Base-by-base conservation (phyloP, 768 basidiomycete genomes). In the Favolaschia claudopus region DNA sequence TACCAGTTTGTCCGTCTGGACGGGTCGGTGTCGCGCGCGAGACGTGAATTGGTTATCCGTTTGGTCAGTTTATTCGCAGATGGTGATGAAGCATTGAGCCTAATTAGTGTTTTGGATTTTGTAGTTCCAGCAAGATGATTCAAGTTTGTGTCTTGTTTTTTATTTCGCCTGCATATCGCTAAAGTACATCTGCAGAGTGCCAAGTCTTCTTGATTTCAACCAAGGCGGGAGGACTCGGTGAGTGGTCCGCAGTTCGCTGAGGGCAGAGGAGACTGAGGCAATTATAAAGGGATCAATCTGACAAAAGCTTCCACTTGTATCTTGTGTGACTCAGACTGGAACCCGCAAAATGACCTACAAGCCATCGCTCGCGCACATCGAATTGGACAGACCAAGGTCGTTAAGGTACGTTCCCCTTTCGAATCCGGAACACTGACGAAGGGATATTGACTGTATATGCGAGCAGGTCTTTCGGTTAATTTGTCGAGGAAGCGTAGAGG, bases 311-410 rank as follows among this genome's bases (percentile, higher is more conserved):
- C 90, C 42, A 88, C 86, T 4, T 90, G 92, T 62, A 87, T 93
- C 68, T 89, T 93, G 80, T 89, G 88, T 63, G 92, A 93, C 70
- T 83, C 80, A 0, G 85, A 85, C 42, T 86, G 85, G 85, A 86
- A 86, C 69, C 85, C 85, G 15, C 84, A 92, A 71, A 93, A 91
- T 69, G 92, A 94, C 70, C 74, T 93, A 7, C 92, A 93, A 73
- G 92, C 92, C 1, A 92, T 93, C 71, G 92, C 92, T 22, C 82
- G 92, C 37, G 92, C 92, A 0, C 92, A 93, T 70, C 84, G 92
- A 10, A 89, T 91, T 51, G 90, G 90, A 7, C 90, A 92, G 70
- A 89, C 83, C 48, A 89, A 89, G 66, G 76, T 76, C 24, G 90
- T 92, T 58, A 84, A 89, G 70, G 85, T 85, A 65, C 24, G 66